A percentile compares a stretch with the other conserved stretches of the same genome.
phyloP scores from a whole-genome alignment of 2,329 filamentous ascomycete species.

The Leptosphaerulina australis region DNA sequence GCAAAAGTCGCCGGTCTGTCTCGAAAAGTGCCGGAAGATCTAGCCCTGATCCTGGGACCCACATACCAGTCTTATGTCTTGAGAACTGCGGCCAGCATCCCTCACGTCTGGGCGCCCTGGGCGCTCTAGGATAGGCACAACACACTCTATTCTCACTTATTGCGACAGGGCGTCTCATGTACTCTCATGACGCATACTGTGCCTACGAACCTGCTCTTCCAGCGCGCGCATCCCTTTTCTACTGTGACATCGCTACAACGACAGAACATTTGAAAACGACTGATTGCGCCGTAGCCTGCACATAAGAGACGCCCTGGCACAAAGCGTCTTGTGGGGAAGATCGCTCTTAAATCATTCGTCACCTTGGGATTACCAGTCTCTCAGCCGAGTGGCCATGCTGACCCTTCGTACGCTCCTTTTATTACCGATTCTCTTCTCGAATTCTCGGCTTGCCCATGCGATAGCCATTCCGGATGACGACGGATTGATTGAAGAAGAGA shows the following conservation, averaged over 20 bases:
- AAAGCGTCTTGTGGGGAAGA: background rate
- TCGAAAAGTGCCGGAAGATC: constrained; percentile 10
- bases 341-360: background rate
- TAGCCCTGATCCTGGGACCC: constrained; percentile 6
- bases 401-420: constrained; percentile 26
- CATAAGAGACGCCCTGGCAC: no score
- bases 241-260: constrained; percentile 1
- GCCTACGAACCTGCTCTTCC: background rate
- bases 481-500: constrained; percentile 36
- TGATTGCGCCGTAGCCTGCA: constrained; percentile 3
- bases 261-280: background rate
- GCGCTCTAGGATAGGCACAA: no score
- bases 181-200: constrained; percentile 1
- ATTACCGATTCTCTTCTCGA: constrained; percentile 31
- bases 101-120: constrained; percentile 13
- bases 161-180: background rate
- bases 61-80: constrained; percentile 12
- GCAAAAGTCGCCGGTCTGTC: background rate
- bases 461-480: constrained; percentile 28
- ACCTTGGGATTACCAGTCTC: constrained; percentile 1
- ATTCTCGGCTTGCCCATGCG: constrained; percentile 28
- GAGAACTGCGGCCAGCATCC: constrained; percentile 10
- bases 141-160: constrained; percentile 1
- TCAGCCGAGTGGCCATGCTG: constrained; percentile 28
- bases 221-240: background rate